Evolutionary conservation across 2,329 filamentous ascomycete genomes (phyloP).

Genomic region (Colletotrichum tabaci): DNA sequence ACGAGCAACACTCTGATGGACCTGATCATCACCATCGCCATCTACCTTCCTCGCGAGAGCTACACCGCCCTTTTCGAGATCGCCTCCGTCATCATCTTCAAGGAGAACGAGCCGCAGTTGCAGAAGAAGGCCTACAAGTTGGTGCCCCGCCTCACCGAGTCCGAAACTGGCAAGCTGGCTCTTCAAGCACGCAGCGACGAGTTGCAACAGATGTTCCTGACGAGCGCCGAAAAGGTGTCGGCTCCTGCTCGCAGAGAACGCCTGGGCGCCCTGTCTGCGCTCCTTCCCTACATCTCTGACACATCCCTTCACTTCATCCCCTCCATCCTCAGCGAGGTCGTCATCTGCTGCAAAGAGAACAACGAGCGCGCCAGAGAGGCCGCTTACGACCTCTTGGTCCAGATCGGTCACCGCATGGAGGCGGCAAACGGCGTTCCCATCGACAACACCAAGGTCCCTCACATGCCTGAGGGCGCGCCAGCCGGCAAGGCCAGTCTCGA

Average conservation of each 20-base stretch:
- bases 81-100: constrained; percentile 85
- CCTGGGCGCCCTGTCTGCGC: constrained; percentile 83
- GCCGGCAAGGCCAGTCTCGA: constrained; percentile 86
- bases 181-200: constrained; percentile 82
- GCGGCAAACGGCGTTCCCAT: constrained; percentile 79
- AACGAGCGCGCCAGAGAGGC: constrained; percentile 94
- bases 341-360: constrained; percentile 96
- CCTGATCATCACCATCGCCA: constrained; percentile 94
- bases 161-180: constrained; percentile 82
- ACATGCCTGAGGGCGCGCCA: constrained; percentile 87
- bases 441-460: constrained; percentile 86
- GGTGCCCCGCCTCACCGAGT: constrained; percentile 89
- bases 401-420: constrained; percentile 86
- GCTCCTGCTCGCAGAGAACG: constrained; percentile 90
- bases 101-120: constrained; percentile 87
- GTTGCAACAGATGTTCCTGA: constrained; percentile 85
- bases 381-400: constrained; percentile 90
- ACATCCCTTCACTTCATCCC: constrained; percentile 93
- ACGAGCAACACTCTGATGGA: constrained; percentile 97
- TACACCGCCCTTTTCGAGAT: constrained; percentile 90
- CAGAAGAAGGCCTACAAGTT: constrained; percentile 99
- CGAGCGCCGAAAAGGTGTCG: constrained; percentile 86
- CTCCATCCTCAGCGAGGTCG: constrained; percentile 90
- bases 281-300: constrained; percentile 84
- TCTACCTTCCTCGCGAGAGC: constrained; percentile 90